These are phyloP conservation scores for Microstroma glucosiphilum DNA, from an alignment of 1,284 basidiomycete genomes.

Conservation along the genomic window DNA sequence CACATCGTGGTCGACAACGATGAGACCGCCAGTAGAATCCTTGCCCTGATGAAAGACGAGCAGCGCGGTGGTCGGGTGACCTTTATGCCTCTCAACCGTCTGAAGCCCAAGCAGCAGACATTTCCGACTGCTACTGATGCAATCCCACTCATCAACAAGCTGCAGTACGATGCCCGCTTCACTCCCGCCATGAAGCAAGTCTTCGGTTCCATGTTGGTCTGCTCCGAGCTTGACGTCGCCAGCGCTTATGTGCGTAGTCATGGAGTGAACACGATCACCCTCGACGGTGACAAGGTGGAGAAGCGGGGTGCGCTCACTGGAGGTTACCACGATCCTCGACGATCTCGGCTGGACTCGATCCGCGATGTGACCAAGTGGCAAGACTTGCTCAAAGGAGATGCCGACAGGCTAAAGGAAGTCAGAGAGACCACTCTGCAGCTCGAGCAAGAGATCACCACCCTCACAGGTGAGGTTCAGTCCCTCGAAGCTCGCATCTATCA, in stretches of 20 bases:
- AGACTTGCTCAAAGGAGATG: constrained; percentile 64
- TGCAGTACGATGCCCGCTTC: constrained; percentile 68
- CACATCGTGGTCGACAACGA: constrained; percentile 97
- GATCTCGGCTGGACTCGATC: constrained; percentile 82
- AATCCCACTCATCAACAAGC: constrained; percentile 68
- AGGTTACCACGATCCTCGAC: constrained; percentile 85
- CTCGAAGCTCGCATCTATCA: constrained; percentile 66
- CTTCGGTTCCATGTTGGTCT: constrained; percentile 96
- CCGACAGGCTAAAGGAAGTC: constrained; percentile 65
- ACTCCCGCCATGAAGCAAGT: constrained; percentile 79
- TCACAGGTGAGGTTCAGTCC: constrained; percentile 69
- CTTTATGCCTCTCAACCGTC: constrained; percentile 96
- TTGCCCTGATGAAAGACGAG: constrained; percentile 77
- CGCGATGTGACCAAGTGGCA: constrained; percentile 73
- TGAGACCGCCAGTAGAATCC: constrained; percentile 75
- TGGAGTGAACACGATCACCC: constrained; percentile 89
- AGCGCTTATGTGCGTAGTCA: constrained; percentile 91
- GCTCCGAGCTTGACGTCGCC: constrained; percentile 81
- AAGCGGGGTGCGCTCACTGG: constrained; percentile 91
- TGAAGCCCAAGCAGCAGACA: constrained; percentile 64
- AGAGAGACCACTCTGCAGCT: constrained; percentile 64
- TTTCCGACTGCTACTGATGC: constrained; percentile 75
- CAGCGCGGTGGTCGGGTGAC: constrained; percentile 91
- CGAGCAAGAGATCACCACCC: constrained; percentile 79
- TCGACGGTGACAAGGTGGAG: constrained; percentile 96